Base-by-base conservation (phyloP, 202 grass and related monocot species). In the Setaria italica region DNA sequence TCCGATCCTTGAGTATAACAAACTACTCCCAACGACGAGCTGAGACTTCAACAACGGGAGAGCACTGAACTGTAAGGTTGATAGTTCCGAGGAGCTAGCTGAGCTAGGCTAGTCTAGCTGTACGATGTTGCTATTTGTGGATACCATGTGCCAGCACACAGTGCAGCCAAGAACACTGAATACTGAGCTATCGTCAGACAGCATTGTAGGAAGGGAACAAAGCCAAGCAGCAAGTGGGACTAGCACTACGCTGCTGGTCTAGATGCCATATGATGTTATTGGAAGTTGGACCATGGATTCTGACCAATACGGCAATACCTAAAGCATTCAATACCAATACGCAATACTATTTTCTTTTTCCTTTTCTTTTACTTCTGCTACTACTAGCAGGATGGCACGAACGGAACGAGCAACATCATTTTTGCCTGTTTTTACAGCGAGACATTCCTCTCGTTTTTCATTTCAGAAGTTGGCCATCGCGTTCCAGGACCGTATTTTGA, bases 61-160 rank as follows among this genome's bases (percentile, higher is more conserved):
- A 41, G 39, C 25, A 51, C 42, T 2, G 29, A 65, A 65, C 19
- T 21, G 25, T 19, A 72, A 66, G 47, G 48, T 73, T 60, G 39
- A 45, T 79, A 75, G 32, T 80, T 76, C 51, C 70, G 11, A 85
- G 62, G 54, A 48, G 19, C 1, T 54, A 53, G 29, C 13, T 16
- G 7, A 32, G 45, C 21, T 72, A 49, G 43, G 35, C 1, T 67
- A 67, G 12, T 7, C 51, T n/a, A 59, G 76, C 30, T 43, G 87
- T 71, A 82, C 78, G 83, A 66, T 41, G 88, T 72, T 89, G 81
- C 71, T 81, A 70, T 55, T 76, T 49, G 71, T 56, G 64, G 78
- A 62, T 45, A 42, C 42, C 69, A 62, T 49, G 33, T 73, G 76
- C 76, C 60, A 54, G 46, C 71, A 46, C 68, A 62, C 55, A 16